Evolutionary conservation across 805 yeast genomes (phyloP).

Genomic region (Candida verbasci): DNA sequence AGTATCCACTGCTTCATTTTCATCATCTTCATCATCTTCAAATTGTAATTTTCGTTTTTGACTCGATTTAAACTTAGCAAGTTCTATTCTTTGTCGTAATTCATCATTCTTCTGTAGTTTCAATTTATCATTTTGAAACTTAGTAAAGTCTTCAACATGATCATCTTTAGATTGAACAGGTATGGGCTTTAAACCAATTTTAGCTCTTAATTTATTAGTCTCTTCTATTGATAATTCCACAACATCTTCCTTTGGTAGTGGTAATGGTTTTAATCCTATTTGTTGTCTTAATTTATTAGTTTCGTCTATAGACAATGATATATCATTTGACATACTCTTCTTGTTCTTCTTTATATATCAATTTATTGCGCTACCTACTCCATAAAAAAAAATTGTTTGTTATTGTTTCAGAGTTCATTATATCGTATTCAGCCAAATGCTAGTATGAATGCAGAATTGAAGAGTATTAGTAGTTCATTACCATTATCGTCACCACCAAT

Average conservation of each 20-base stretch:
- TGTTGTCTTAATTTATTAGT: conserved; percentile 37
- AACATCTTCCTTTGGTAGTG: conserved; percentile 13
- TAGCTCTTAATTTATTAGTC: conserved; percentile 49
- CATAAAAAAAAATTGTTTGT: too few relatives aligned
- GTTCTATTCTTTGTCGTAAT: conserved; percentile 12
- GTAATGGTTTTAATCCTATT: conserved; percentile 38
- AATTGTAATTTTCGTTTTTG: conserved; percentile 18
- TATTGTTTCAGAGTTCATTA: not conserved
- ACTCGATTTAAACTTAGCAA: conserved; percentile 16
- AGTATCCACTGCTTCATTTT: conserved; percentile 24
- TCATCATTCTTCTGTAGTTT: conserved; percentile 14
- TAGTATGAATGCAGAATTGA: too few relatives aligned
- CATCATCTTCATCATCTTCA: conserved; percentile 21
- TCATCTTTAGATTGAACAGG: conserved; percentile 8
- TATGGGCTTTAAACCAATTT: conserved; percentile 53
- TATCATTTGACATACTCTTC: conserved; percentile 18
- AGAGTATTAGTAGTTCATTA: too few relatives aligned
- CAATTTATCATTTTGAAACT: conserved; percentile 10
- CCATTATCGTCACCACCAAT: not conserved
- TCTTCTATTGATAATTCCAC: conserved; percentile 42
- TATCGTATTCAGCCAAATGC: not conserved
- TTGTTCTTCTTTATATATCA: too few relatives aligned
- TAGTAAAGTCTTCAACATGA: conserved; percentile 14
- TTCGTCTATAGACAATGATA: conserved; percentile 35
- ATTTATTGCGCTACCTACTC: too few relatives aligned